Base-by-base conservation (phyloP, 106 monocot genomes). In the Dendrobium chrysotoxum region DNA sequence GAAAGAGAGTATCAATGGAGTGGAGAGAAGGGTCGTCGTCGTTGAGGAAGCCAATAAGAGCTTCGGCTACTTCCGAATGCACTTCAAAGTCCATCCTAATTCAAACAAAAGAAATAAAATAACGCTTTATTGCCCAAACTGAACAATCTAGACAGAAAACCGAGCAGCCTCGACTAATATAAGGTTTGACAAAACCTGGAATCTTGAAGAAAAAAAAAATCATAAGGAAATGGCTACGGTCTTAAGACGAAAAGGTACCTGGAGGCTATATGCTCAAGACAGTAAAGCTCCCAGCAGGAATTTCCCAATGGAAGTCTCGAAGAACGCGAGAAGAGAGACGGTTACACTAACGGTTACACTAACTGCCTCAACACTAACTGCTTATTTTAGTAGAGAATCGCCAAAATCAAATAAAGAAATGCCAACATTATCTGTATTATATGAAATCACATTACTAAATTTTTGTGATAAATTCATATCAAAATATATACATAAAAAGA, bases 221-320 rank as follows among this genome's bases (percentile, higher is more conserved):
- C 4, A 45, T 7, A 45, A 42, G n/a, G 45, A 75, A 44, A 75
- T 25, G 16, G 21, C 5, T 16, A 25, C 11, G 76, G 47, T 76
- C 47, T 50, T 5, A 11, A 4, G 28, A 47, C 12, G 11, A 15
- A 47, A 76, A 25, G 2, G 23, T 57, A 93, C 93, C 93, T 93
- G 91, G 75, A 94, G 91, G 53, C 94, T 91, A 35, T 2, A 78
- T 94, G 94, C 80, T 94, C 91, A 68, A 93, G 89, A 82, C 93
- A 93, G 84, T 93, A 93, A 50, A 93, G 93, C 75, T 94, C 93
- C 93, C 91, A 92, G 85, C 94, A 95, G 79, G 94, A 90, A 85
- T 95, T 92, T 41, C 95, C 95, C 83, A 95, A n/a, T n/a, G n/a
- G n/a, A n/a, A n/a, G n/a, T n/a, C 47, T 4, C 10, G 7, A 10